Percentiles rank a stretch among this genome's conserved stretches.
Evolutionary conservation across 441 rosid species (phyloP).

Genomic region (Breynia disticha): DNA sequence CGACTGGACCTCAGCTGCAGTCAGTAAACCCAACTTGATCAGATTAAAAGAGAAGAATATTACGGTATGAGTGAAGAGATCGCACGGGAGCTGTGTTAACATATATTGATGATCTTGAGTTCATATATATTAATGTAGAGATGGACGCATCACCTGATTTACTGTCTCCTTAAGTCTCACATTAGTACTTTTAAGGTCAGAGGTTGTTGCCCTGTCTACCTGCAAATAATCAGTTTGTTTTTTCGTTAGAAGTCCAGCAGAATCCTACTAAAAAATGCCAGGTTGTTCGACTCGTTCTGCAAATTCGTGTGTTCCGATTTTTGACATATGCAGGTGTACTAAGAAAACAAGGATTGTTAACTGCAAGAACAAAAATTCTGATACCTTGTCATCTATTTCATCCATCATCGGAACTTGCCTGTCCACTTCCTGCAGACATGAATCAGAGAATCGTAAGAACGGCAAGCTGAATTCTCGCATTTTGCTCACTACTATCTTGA

Average conservation of each 20-base stretch:
- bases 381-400: slow-evolving; percentile 86
- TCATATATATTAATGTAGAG: not conserved
- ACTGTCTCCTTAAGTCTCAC: slow-evolving; percentile 88
- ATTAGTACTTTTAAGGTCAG: slow-evolving; percentile 86
- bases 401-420: slow-evolving; percentile 91
- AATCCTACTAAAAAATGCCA: no score
- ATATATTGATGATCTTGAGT: not conserved
- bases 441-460: not conserved
- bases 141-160: slow-evolving; percentile 44
- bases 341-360: no score
- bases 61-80: slow-evolving; percentile 5
- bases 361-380: not conserved
- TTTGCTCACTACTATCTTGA: no score
- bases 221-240: slow-evolving; percentile 16
- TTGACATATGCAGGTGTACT: no score
- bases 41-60: not conserved
- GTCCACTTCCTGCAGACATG: slow-evolving; percentile 61
- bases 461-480: no score
- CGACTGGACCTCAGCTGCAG: slow-evolving; percentile 92
- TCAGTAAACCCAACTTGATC: slow-evolving; percentile 7
- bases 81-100: not conserved
- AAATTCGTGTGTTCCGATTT: no score
- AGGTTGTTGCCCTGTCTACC: slow-evolving; percentile 84
- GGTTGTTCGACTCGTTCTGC: no score
- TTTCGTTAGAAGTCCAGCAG: no score